Evolutionary conservation across 2,329 filamentous ascomycete genomes (phyloP).

Genomic region (Aureobasidium sp.): DNA sequence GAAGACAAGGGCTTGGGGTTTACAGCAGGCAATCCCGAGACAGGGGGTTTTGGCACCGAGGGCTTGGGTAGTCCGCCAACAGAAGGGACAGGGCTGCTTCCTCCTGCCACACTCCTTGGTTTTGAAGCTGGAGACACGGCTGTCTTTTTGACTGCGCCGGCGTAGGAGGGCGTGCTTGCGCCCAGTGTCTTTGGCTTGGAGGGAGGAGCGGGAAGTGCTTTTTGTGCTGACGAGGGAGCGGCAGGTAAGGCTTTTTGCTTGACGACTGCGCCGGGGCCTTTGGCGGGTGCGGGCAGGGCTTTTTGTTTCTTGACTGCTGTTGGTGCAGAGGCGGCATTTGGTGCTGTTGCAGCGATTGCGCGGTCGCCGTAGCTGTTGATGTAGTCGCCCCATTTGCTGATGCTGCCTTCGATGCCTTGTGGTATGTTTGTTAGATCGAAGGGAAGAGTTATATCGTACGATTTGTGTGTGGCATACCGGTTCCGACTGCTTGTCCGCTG

Average conservation of each 20-base stretch:
- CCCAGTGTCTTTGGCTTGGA: constrained; percentile 19
- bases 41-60: background rate
- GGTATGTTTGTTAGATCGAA: constrained; percentile 17
- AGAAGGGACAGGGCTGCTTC: background rate
- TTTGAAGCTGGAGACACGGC: background rate
- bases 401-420: constrained; percentile 30
- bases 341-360: constrained; percentile 26
- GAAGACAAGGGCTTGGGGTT: background rate
- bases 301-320: constrained; percentile 16
- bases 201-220: constrained; percentile 18
- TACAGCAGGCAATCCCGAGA: background rate
- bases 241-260: constrained; percentile 13
- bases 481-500: constrained; percentile 27
- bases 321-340: constrained; percentile 23
- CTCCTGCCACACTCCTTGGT: background rate
- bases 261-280: constrained; percentile 13
- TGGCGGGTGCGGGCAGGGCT: constrained; percentile 16
- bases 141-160: background rate
- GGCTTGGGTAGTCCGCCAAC: background rate
- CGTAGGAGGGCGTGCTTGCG: background rate
- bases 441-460: background rate
- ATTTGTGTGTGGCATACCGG: constrained; percentile 21
- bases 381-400: constrained; percentile 28
- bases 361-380: constrained; percentile 31
- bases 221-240: constrained; percentile 13